phyloP scores from a whole-genome alignment of 306 rosid species.

The Canavalia gladiata region DNA sequence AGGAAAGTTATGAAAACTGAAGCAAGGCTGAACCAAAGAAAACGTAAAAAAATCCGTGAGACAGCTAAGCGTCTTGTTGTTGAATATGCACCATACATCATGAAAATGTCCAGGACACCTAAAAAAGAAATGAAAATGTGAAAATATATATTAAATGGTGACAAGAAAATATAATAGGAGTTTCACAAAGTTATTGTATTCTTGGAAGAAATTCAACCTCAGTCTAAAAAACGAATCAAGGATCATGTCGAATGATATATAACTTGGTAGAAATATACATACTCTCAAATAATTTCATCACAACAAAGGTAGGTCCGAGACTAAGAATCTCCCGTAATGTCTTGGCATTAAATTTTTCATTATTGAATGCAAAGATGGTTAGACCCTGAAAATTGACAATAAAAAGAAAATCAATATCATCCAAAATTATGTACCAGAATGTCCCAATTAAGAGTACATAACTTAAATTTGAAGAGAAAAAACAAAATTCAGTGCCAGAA shows the following conservation, averaged over 20 bases:
- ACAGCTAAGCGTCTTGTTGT: slow-evolving; percentile 79
- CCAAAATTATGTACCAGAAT: slow-evolving; percentile 1
- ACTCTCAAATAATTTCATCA: slow-evolving; percentile 93
- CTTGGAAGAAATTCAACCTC: not conserved
- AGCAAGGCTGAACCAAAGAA: slow-evolving; percentile 80
- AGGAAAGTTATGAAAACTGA: slow-evolving; percentile 79
- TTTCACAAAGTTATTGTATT: not conserved
- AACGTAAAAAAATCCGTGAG: slow-evolving; percentile 86
- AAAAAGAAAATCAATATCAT: slow-evolving; percentile 13
- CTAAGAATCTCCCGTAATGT: slow-evolving; percentile 87
- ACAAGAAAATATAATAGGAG: not conserved
- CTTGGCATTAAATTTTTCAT: slow-evolving; percentile 66
- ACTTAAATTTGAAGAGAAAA: not conserved
- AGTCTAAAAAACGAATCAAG: not conserved
- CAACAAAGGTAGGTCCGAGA: slow-evolving; percentile 91
- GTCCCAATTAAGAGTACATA: not conserved
- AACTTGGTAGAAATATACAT: slow-evolving; percentile 47
- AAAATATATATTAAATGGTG: not conserved
- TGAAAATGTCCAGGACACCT: slow-evolving; percentile 91
- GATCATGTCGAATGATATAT: not conserved
- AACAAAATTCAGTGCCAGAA: not conserved
- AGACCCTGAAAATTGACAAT: slow-evolving; percentile 70
- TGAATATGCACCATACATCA: slow-evolving; percentile 98
- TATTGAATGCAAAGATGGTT: slow-evolving; percentile 82
- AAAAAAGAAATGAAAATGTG: slow-evolving; percentile 37